phyloP scores from a whole-genome alignment of 805 yeast species.

The Blastobotrys chiropterorum region DNA sequence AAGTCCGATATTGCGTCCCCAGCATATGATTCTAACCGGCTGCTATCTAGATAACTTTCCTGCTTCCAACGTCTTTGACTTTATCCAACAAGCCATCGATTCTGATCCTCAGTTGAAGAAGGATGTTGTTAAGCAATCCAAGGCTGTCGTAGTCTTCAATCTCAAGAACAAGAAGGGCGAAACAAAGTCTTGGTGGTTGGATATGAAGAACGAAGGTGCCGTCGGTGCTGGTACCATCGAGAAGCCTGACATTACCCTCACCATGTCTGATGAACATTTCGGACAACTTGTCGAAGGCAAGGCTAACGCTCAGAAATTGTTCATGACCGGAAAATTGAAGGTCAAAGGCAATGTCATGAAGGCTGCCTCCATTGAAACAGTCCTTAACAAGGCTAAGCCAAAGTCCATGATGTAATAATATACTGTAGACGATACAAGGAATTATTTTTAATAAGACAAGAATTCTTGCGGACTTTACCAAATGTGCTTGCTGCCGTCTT shows the following conservation, averaged over 20 bases:
- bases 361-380: constrained; percentile 69
- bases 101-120: constrained; percentile 27
- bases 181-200: constrained; percentile 59
- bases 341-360: constrained; percentile 88
- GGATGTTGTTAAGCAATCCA: constrained; percentile 41
- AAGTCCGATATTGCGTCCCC: too few relatives aligned
- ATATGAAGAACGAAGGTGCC: constrained; percentile 55
- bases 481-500: too few relatives aligned
- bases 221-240: constrained; percentile 42
- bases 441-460: too few relatives aligned
- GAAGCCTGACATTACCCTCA: constrained; percentile 59
- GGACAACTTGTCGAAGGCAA: constrained; percentile 68
- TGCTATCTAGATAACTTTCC: constrained; percentile 27
- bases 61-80: constrained; percentile 34
- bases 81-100: constrained; percentile 28
- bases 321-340: constrained; percentile 78
- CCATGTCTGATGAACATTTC: constrained; percentile 61
- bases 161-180: constrained; percentile 57
- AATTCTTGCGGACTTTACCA: too few relatives aligned
- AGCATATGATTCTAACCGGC: too few relatives aligned
- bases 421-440: too few relatives aligned
- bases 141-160: constrained; percentile 59
- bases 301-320: constrained; percentile 78
- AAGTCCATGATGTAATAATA: constrained; percentile 21
- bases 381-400: constrained; percentile 50